Base-by-base conservation (phyloP, 2,329 filamentous ascomycete genomes). In the Botrytis hyacinthi region DNA sequence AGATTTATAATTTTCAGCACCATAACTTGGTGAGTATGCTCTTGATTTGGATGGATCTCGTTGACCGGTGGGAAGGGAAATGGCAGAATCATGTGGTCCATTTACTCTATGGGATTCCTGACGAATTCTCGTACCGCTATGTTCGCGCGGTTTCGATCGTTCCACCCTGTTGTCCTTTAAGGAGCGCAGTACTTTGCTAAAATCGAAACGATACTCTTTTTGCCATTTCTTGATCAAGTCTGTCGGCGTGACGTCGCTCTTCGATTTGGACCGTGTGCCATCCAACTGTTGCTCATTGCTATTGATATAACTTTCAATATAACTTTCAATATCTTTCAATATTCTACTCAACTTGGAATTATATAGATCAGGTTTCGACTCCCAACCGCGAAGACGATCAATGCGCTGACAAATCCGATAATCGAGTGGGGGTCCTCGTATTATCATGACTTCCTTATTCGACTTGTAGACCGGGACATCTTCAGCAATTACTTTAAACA, bases 341-440 rank as follows among this genome's bases (percentile, higher is more conserved):
- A 65, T 65, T 46, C 1, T 22, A 20, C 4, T 65, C 18, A 46
- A n/a, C n/a, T 65, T 10, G 18, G n/a, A 32, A 10, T 18, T 10
- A 14, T 18, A 22, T 44, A 14, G 8, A 16, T 46, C 4, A 32
- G 40, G 6, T 7, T 29, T 14, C 12, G 62, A 65, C 40, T 22
- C 29, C n/a, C 2, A 18, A 14, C 12, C 2, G 10, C 62, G 16
- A 22, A 65, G n/a, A 44, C 18, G 18, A 46, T 46, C 20, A 22
- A 65, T 10, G 16, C 62, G 62, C 62, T 65, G 62, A 4, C 62
- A 65, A 20, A 65, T 29, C 10, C 16, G 62, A 65, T 65, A 65
- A 10, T 46, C 40, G 1, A 0, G 40, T 44, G 62, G 42, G 46
- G 62, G 40, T 32, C 12, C 1, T 32, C 62, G 40, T 6, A 65